Evolutionary conservation across 1,139 yeast genomes (phyloP).

Genomic region (Debaryomyces nepalensis): DNA sequence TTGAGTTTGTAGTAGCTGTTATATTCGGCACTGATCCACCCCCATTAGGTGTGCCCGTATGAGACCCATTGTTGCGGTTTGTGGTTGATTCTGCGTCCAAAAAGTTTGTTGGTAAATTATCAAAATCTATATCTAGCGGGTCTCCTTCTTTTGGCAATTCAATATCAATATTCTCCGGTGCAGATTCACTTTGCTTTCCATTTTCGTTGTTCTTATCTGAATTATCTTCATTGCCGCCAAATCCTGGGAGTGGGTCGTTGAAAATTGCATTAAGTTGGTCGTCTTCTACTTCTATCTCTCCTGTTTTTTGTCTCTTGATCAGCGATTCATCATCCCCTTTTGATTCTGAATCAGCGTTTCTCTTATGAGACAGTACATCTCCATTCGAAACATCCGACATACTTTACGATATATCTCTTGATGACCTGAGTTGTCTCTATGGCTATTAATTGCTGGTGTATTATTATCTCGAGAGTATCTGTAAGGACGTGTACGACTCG

Average conservation of each 20-base stretch:
- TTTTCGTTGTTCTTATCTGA: conserved; percentile 8
- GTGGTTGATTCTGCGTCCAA: conserved; percentile 20
- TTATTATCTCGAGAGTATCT: conserved; percentile 2
- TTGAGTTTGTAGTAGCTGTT: conserved; percentile 1
- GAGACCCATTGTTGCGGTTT: not conserved
- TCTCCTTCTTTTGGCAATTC: not conserved
- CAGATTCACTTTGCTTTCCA: conserved; percentile 5
- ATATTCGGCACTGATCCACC: not conserved
- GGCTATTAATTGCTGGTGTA: not conserved
- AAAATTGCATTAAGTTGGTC: conserved; percentile 24
- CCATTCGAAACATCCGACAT: conserved; percentile 13
- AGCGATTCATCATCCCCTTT: conserved; percentile 14
- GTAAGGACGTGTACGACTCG: conserved; percentile 4
- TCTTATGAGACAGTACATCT: conserved; percentile 11
- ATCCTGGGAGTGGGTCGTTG: conserved; percentile 25
- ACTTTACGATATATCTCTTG: not conserved
- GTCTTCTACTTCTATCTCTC: conserved; percentile 14
- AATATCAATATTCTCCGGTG: not conserved
- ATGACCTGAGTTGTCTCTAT: not conserved
- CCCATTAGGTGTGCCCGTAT: conserved; percentile 1
- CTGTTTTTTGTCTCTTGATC: conserved; percentile 22
- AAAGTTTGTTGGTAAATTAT: conserved; percentile 24
- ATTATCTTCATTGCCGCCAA: conserved; percentile 13
- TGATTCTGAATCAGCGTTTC: conserved; percentile 10
- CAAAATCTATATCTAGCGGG: conserved; percentile 25